Base-by-base conservation (phyloP, 2,329 filamentous ascomycete species). In the Alternaria brassicae region DNA sequence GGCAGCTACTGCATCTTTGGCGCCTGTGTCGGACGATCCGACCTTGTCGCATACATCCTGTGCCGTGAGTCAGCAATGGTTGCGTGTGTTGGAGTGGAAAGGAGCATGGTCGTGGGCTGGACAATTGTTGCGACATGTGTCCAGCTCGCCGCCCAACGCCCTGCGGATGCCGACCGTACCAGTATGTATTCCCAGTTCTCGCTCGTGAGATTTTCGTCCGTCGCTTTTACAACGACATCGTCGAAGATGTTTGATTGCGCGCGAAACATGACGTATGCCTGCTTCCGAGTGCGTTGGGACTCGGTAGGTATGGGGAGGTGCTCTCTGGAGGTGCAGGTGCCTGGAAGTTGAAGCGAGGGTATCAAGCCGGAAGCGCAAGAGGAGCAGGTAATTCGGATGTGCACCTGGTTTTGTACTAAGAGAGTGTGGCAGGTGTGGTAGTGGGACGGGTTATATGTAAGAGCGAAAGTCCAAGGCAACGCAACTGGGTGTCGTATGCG, bases 131-230 rank as follows among this genome's bases (percentile, higher is more conserved):
- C 44, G 44, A 48, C 44, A 48, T 48, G 28, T 48, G 44, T 21
- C 44, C 50, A 17, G 21, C 25, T 48, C 19, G 51, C 41, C 42
- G 37, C 32, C 28, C 30, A 44, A 37, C 17, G 37, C 30, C 41
- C 40, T 23, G 49, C 37, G 37, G 39, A 44, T 45, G 21, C 21
- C 53, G 39, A n/a, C 8, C 70, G 3, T 81, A 86, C 84, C 70
- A 89, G 81, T 68, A 89, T 89, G 67, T 83, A 89, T 76, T 90
- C 89, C 89, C 89, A 91, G 77, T 91, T 90, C 79, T 86, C 84
- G 61, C 81, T 96, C 87, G 93, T 98, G 71, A 98, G 86, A 80
- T 97, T 99, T 85, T 99, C 95, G 80, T 99, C 95, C 56, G 95
- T 99, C 75, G 95, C 93, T 81, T 91, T 91, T 73, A 87, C 89